Percentiles rank a stretch among this genome's conserved stretches.
Evolutionary conservation across 768 basidiomycete species (phyloP).

Genomic region (Xanthoconium purpureum): DNA sequence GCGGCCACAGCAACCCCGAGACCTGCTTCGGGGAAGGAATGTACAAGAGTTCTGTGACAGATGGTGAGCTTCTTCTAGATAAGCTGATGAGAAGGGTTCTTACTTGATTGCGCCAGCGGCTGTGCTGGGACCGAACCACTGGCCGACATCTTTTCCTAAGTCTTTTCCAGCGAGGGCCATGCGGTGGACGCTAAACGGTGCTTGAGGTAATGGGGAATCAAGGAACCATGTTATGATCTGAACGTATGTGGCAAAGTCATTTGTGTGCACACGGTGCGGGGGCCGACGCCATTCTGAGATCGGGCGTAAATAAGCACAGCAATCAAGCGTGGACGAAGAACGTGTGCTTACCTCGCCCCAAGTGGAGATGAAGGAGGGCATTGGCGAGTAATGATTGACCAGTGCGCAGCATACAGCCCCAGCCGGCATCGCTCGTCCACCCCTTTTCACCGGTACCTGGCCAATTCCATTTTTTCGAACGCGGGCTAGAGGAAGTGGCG

Average conservation of each 20-base stretch:
- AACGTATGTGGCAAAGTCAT: constrained; percentile 82
- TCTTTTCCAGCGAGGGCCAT: constrained; percentile 96
- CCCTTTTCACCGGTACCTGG: constrained; percentile 64
- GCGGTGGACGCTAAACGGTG: constrained; percentile 92
- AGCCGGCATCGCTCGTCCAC: constrained; percentile 82
- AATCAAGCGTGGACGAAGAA: background rate
- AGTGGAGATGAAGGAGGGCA: constrained; percentile 68
- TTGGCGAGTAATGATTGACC: constrained; percentile 84
- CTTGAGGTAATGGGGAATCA: constrained; percentile 78
- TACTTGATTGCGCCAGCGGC: constrained; percentile 97
- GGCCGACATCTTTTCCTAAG: constrained; percentile 90
- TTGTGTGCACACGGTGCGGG: constrained; percentile 51
- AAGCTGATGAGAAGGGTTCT: constrained; percentile 16
- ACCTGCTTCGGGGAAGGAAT: constrained; percentile 74
- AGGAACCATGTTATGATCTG: constrained; percentile 94
- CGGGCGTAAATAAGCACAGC: constrained; percentile 6
- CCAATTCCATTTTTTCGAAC: constrained; percentile 61
- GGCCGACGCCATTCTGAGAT: constrained; percentile 81
- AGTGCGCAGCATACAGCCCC: constrained; percentile 91
- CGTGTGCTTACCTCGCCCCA: constrained; percentile 59
- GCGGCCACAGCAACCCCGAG: constrained; percentile 79
- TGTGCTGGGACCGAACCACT: constrained; percentile 97
- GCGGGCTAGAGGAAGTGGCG: constrained; percentile 41
- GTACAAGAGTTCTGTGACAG: constrained; percentile 63
- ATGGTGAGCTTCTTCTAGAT: constrained; percentile 1